Base-by-base conservation (phyloP, 2,329 filamentous ascomycete species). In the Zasmidium citrigriseum region DNA sequence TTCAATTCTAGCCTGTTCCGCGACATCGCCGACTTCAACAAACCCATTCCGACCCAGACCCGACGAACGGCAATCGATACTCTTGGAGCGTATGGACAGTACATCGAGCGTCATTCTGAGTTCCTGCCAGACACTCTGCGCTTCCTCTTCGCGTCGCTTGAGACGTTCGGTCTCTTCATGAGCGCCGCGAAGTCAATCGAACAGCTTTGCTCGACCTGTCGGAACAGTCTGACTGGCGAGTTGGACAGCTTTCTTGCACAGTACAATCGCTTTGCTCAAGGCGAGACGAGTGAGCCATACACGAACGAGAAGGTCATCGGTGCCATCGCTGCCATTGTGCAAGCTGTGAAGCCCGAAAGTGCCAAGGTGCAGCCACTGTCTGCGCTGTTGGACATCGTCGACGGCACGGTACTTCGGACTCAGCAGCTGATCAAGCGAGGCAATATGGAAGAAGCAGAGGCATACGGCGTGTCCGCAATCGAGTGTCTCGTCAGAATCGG, bases 261-360 rank as follows among this genome's bases (percentile, higher is more conserved):
- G 68, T 93, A 92, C 70, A 78, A 83, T 57, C 78, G 80, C n/a
- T 83, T 93, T 52, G 78, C 84, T n/a, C 75, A 75, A 21, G 80
- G 80, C 52, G 76, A 77, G n/a, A 83, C 82, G 7, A 78, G 90
- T 10, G 89, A 93, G 62, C 84, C 84, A 41, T 77, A 86, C 54
- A 87, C 87, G 1, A 90, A 90, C 68, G 89, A 93, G 68, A 86
- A 85, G 65, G 83, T 93, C 0, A 80, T 91, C 4, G 86, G 88
- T 44, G 90, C 86, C 1, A 89, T 95, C 63, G 85, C 89, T 9
- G 86, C 86, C 9, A 87, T 95, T 46, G 83, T 92, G 25, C 89
- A 95, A 73, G 89, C 89, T 9, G 79, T 91, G 10, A 76, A 83
- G 1, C 81, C 85, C 1, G 81, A 87, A 50, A 74, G 78, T 21